phyloP scores from a whole-genome alignment of 176 grass and related monocot species.

The Lolium multiflorum region DNA sequence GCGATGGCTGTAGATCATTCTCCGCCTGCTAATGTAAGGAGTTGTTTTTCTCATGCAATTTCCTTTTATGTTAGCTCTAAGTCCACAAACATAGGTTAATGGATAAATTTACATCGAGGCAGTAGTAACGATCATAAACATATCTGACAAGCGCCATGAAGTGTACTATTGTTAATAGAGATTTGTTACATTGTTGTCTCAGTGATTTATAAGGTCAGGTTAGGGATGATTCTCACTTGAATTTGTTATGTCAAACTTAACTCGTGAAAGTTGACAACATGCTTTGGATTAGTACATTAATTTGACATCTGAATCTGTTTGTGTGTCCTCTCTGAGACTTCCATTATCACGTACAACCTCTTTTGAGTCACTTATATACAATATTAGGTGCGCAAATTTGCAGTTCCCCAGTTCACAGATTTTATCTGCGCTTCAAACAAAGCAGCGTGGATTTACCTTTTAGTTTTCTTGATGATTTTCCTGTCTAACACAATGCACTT shows the following conservation, averaged over 20 bases:
- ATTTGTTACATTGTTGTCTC: neutral
- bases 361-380: neutral
- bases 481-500: neutral
- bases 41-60: neutral
- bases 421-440: neutral
- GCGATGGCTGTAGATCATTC: conserved; percentile 37
- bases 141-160: neutral
- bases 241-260: conserved; percentile 22
- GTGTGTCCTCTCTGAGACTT: neutral
- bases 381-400: conserved; percentile 22
- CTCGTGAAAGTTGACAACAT: neutral
- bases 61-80: conserved; percentile 23
- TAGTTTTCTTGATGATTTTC: neutral
- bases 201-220: neutral
- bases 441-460: neutral
- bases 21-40: conserved; percentile 50
- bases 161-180: conserved; percentile 4
- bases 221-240: conserved; percentile 9
- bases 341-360: neutral
- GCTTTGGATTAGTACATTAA: conserved; percentile 1
- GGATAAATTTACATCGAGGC: conserved; percentile 11
- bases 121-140: neutral
- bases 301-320: conserved; percentile 18
- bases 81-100: neutral
- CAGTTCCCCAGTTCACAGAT: neutral